Evolutionary conservation across 2,329 filamentous ascomycete genomes (phyloP).

Genomic region (Piedraia hortae): DNA sequence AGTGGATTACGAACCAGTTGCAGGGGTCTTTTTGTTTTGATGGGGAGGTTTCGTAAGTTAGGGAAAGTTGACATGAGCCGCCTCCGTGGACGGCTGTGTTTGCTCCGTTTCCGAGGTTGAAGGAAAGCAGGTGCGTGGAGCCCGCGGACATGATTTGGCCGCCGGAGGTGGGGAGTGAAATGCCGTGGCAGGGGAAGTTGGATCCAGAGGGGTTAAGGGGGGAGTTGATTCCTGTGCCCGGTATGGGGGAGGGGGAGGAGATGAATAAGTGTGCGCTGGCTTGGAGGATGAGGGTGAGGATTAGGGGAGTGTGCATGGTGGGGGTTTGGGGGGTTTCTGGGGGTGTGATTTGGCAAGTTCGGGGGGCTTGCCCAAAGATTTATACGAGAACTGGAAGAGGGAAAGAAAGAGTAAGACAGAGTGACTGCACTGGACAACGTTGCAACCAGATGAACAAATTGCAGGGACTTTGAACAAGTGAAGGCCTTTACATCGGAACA

Average conservation of each 20-base stretch:
- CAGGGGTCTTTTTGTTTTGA: slow-evolving; percentile 26
- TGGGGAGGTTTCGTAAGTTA: slow-evolving; percentile 51
- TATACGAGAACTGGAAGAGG: no score
- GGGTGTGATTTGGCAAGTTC: no score
- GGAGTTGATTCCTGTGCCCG: slow-evolving; percentile 23
- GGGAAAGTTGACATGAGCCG: slow-evolving; percentile 67
- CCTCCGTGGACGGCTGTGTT: slow-evolving; percentile 66
- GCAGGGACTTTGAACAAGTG: no score
- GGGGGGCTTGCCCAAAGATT: no score
- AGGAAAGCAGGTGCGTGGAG: slow-evolving; percentile 29
- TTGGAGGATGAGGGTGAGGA: slow-evolving; percentile 20
- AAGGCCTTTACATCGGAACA: no score
- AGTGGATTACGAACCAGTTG: slow-evolving; percentile 72
- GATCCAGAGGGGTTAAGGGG: slow-evolving; percentile 33
- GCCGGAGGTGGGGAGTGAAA: slow-evolving; percentile 13
- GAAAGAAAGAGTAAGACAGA: no score
- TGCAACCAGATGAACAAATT: no score
- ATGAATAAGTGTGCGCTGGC: slow-evolving; percentile 55
- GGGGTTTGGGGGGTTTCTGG: no score
- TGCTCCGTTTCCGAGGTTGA: slow-evolving; percentile 20
- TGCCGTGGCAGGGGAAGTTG: slow-evolving; percentile 59
- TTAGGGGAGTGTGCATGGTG: not conserved
- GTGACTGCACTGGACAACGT: no score
- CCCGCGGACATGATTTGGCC: slow-evolving; percentile 34
- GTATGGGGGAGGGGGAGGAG: slow-evolving; percentile 36